Base-by-base conservation (phyloP, 805 yeast genomes). In the Saturnispora sanitii region DNA sequence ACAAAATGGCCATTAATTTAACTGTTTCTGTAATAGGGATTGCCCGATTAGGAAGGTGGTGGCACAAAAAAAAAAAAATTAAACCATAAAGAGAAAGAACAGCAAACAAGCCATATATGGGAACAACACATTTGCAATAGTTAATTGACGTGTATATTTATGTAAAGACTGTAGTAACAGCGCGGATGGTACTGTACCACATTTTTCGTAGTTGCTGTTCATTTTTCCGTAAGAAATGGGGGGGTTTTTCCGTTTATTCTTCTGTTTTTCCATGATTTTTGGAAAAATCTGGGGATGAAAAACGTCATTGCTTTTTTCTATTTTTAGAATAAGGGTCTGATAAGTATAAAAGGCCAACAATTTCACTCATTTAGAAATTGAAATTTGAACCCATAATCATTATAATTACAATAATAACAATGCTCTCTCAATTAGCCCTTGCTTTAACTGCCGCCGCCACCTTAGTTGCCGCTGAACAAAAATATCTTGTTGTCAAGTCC, bases 401-500 rank as follows among this genome's bases (percentile, higher is more conserved):
- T 11, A n/a, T 9, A 6, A 3, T 20, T 18, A 21, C 13, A 21
- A 15, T 12, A 8, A 30, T 13, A 3, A 33, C 30, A 37, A 46
- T 46, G 49, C 42, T 40, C 21, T 37, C 38, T 21, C 37, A 21
- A 25, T 11, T 25, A 27, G 21, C 40, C 9, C 31, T 44, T 22
- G 19, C 38, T 15, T 19, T 42, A 18, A n/a, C n/a, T n/a, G 45
- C 43, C 25, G 46, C 48, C 17, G 42, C 30, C 22, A n/a, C 44
- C 21, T 28, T 34, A n/a, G 37, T 38, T 5, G 46, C 52, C 7
- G 46, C 47, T n/a, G 49, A 47, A 16, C 17, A 37, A 9, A 49
- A 58, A 15, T 22, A 45, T 19, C 54, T 64, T 34, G 46, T 20
- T 18, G 50, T 50, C 34, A 47, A 51, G 22, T 60, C 67, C 28